Evolutionary conservation across 148 eudicot genomes (phyloP).

Genomic region (Salicornia ramosissima): DNA sequence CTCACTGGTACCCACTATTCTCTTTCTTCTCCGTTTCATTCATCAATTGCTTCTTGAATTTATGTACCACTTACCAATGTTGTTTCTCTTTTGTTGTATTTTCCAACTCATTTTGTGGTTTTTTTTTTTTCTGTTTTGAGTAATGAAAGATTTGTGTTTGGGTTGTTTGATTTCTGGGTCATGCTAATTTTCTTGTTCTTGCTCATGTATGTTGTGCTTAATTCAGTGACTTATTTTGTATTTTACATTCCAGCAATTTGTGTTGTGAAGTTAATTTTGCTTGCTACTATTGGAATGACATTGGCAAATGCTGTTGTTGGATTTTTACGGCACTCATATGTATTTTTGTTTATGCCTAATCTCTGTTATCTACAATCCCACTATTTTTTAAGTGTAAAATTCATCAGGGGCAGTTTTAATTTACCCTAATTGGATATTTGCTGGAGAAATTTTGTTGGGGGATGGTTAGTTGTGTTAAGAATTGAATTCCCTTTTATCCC

Average conservation of each 20-base stretch:
- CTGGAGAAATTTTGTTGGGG: neutral
- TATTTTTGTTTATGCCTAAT: neutral
- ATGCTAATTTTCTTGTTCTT: neutral
- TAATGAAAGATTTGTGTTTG: neutral
- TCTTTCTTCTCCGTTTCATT: too few species aligned
- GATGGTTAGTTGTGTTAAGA: slow-evolving; percentile 1
- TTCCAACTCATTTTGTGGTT: neutral
- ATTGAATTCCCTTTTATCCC: neutral
- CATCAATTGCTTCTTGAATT: too few species aligned
- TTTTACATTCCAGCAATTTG: neutral
- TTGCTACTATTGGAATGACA: neutral
- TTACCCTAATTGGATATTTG: too few species aligned
- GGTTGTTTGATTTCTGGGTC: neutral
- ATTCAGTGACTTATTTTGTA: neutral
- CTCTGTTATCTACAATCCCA: neutral
- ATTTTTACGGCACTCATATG: too few species aligned
- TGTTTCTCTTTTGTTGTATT: too few species aligned
- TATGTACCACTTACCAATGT: too few species aligned
- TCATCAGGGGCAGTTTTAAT: too few species aligned
- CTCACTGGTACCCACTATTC: too few species aligned
- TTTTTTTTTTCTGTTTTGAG: neutral
- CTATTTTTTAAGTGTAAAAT: neutral
- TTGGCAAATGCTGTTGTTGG: neutral
- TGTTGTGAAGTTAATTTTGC: neutral
- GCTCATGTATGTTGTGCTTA: too few species aligned